Conservation (phyloP, 371 early-diverging fungal genomes). For the Syncephalis plumigaleata region DNA sequence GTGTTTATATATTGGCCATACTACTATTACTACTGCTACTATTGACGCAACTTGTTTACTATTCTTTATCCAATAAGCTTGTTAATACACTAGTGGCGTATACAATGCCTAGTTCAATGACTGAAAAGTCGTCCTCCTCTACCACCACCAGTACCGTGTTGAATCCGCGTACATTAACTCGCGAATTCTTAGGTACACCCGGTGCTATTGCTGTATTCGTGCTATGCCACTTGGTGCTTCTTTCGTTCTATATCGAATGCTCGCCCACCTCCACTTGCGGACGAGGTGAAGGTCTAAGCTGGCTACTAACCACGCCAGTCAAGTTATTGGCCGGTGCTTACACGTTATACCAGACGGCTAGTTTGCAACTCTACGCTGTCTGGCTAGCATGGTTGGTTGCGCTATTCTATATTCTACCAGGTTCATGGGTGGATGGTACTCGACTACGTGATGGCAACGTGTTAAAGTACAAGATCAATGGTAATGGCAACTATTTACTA, state of each 20-base stretch:
- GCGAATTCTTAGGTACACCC: neutral
- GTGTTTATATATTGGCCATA: no score
- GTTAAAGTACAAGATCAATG: slow-evolving; percentile 60
- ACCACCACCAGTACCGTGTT: neutral
- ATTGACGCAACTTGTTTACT: no score
- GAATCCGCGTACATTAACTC: neutral
- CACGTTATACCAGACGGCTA: neutral
- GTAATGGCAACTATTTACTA: no score
- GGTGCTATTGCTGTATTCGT: neutral
- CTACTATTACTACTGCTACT: no score
- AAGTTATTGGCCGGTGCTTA: neutral
- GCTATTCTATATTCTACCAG: slow-evolving; percentile 47
- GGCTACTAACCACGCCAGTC: neutral
- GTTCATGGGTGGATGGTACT: slow-evolving; percentile 46
- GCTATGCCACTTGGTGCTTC: neutral
- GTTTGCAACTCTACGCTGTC: slow-evolving; percentile 2
- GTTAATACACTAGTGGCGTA: no score
- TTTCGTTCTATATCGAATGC: neutral
- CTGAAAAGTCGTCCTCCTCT: no score
- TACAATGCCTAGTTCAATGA: no score
- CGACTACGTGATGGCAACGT: slow-evolving; percentile 42
- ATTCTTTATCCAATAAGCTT: no score
- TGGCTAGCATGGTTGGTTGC: slow-evolving; percentile 53
- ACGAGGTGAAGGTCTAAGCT: neutral
- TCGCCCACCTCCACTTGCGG: neutral